Conservation (phyloP, 2,329 filamentous ascomycete species). For the Lasiodiplodia sp. region DNA sequence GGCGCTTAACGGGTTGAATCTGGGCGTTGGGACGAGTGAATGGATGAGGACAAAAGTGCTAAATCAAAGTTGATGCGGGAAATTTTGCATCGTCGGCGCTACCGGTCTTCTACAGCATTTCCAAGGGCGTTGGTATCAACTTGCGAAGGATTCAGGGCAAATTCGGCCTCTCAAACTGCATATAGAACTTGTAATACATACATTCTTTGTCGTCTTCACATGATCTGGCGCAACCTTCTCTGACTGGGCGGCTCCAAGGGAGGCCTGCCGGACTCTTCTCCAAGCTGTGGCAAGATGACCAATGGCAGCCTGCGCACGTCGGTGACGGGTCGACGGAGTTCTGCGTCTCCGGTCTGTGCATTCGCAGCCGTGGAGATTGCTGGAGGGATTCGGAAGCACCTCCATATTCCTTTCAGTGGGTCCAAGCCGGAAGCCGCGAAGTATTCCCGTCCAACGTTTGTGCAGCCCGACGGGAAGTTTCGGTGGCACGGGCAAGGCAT, state of each 20-base stretch:
- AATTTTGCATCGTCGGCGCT: slow-evolving; percentile 8
- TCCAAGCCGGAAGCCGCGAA: neutral
- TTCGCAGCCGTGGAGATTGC: neutral
- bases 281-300: neutral
- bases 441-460: neutral
- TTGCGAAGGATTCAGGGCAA: neutral
- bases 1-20: slow-evolving; percentile 81
- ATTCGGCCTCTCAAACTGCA: neutral
- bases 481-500: neutral
- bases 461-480: too few species aligned
- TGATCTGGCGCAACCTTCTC: too few species aligned
- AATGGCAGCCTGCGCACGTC: neutral
- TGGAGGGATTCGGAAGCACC: neutral
- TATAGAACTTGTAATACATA: slow-evolving; percentile 12
- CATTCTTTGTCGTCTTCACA: neutral
- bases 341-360: neutral
- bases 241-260: too few species aligned
- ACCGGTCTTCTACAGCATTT: slow-evolving; percentile 5
- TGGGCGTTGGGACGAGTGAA: slow-evolving; percentile 82
- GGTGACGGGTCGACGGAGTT: neutral
- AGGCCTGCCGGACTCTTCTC: neutral
- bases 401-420: neutral
- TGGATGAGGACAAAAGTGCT: slow-evolving; percentile 86
- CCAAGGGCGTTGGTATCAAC: slow-evolving; percentile 4
- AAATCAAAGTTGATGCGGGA: slow-evolving; percentile 16